These are phyloP conservation scores for Penicillium digitatum DNA, from an alignment of 2,329 filamentous ascomycete genomes.

Conservation along the genomic window DNA sequence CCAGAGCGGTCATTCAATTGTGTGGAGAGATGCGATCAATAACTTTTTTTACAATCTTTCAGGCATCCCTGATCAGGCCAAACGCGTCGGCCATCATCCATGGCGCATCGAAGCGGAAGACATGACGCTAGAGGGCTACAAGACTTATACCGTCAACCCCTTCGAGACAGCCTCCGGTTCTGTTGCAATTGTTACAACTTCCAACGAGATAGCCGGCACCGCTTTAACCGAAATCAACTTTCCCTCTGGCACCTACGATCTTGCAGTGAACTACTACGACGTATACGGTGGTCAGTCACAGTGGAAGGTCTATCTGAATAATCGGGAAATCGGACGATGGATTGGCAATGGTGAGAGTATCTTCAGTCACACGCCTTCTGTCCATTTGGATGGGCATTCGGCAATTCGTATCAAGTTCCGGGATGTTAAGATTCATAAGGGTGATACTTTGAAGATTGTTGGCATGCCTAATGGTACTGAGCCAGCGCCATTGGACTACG, in stretches of 20 bases:
- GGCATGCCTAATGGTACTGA: conserved; percentile 59
- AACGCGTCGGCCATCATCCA: conserved; percentile 58
- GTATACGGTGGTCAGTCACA: conserved; percentile 54
- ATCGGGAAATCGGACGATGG: conserved; percentile 55
- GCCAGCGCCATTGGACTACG: conserved; percentile 64
- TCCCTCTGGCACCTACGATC: conserved; percentile 55
- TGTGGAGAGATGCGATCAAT: conserved; percentile 66
- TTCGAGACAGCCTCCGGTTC: conserved; percentile 58
- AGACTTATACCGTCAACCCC: conserved; percentile 51
- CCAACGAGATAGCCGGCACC: conserved; percentile 51
- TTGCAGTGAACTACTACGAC: conserved; percentile 66
- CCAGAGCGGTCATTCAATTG: conserved; percentile 65
- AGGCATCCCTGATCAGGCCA: conserved; percentile 54
- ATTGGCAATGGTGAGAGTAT: conserved; percentile 56
- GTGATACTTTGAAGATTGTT: conserved; percentile 53
- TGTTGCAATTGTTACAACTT: conserved; percentile 53
- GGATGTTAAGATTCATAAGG: conserved; percentile 48
- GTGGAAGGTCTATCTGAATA: conserved; percentile 55
- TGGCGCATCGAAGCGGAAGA: conserved; percentile 66
- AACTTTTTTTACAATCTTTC: conserved; percentile 62
- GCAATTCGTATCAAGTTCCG: conserved; percentile 60
- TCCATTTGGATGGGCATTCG: conserved; percentile 62
- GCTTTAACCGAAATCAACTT: conserved; percentile 49
- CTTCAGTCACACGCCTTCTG: conserved; percentile 56
- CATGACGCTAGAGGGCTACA: conserved; percentile 60